phyloP scores from a whole-genome alignment of 2,329 filamentous ascomycete genomes.

The Cytospora leucostoma region DNA sequence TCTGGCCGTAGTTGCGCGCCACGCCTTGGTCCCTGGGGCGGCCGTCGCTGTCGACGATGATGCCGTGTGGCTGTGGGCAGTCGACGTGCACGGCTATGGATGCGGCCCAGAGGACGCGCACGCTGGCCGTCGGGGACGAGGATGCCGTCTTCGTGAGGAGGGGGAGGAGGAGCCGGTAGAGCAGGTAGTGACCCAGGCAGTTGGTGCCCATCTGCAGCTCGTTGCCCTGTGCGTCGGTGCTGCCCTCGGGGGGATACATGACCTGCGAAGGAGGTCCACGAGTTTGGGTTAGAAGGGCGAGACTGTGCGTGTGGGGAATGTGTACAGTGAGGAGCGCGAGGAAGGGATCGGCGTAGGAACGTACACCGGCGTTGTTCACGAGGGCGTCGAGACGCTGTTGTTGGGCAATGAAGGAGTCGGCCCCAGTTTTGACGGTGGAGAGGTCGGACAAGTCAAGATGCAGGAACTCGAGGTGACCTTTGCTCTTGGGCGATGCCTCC shows the following conservation, averaged over 20 bases:
- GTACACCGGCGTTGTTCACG: conserved; percentile 24
- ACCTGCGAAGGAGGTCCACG: conserved; percentile 17
- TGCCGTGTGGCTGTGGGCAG: conserved; percentile 26
- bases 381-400: conserved; percentile 16
- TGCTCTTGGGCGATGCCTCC: not conserved
- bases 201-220: conserved; percentile 14
- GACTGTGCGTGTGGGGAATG: not conserved
- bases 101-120: conserved; percentile 16
- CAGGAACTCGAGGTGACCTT: not conserved
- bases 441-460: conserved; percentile 20
- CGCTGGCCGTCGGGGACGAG: not conserved
- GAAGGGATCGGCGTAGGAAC: conserved; percentile 28
- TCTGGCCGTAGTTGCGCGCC: conserved; percentile 28
- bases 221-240: conserved; percentile 7
- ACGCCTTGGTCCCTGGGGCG: conserved; percentile 27
- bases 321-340: conserved; percentile 10
- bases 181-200: conserved; percentile 12
- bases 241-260: conserved; percentile 7
- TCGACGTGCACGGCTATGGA: conserved; percentile 16
- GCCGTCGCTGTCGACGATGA: conserved; percentile 25
- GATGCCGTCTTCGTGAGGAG: conserved; percentile 13
- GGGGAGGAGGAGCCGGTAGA: conserved; percentile 10
- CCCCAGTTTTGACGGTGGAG: conserved; percentile 12
- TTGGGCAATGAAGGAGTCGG: conserved; percentile 3
- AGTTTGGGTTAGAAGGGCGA: not conserved